Base-by-base conservation (phyloP, 768 basidiomycete genomes). In the Mycena vitilis region DNA sequence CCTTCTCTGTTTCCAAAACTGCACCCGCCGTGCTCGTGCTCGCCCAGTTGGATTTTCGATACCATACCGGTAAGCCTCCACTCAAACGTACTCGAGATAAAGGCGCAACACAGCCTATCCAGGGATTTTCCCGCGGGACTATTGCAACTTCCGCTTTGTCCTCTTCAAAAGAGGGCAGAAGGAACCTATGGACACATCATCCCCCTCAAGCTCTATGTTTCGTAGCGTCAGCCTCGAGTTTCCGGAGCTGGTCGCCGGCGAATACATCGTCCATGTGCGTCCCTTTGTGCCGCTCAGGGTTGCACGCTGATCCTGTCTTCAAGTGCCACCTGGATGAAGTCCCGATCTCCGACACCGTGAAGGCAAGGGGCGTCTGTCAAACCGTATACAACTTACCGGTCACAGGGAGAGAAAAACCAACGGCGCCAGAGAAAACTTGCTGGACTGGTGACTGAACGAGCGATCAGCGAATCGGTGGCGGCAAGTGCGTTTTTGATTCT, bases 21-120 rank as follows among this genome's bases (percentile, higher is more conserved):
- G n/a, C 81, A 0, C 52, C 67, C 12, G 71, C 80, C n/a, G 74
- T 82, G 22, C 77, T 83, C 18, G 81, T 82, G 22, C 78, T 83
- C 10, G 78, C 81, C 0, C 78, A 82, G 56, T 65, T 80, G 20
- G 81, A 82, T 66, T 65, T 71, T 0, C 77, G 82, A 4, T 83
- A 78, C 69, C 82, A 77, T 73, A 54, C n/a, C n/a, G n/a, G n/a
- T n/a, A n/a, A n/a, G n/a, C n/a, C n/a, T n/a, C n/a, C n/a, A n/a
- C n/a, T n/a, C n/a, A n/a, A n/a, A n/a, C n/a, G n/a, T n/a, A n/a
- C n/a, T n/a, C n/a, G n/a, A n/a, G n/a, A n/a, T n/a, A n/a, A n/a
- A n/a, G n/a, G n/a, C n/a, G n/a, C n/a, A n/a, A n/a, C n/a, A 67
- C 11, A 71, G 76, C 18, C 69, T 81, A 18, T 68, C 74, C 3